phyloP scores from a whole-genome alignment of 257 asterid genomes.

The Salvia splendens region DNA sequence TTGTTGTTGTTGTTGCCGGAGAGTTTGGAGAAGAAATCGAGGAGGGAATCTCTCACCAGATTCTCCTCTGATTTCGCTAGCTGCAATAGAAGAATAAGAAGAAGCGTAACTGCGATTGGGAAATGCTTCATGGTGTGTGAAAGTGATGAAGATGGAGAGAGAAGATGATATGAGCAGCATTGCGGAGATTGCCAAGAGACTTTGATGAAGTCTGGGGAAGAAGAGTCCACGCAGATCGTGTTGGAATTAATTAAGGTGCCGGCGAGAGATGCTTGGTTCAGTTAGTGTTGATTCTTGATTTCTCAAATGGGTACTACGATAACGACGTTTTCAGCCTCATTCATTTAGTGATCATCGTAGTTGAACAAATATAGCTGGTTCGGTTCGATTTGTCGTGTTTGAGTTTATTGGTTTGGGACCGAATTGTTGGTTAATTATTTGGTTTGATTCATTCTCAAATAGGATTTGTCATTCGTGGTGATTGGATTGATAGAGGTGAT shows the following conservation, averaged over 20 bases:
- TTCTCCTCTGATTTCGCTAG: conserved; percentile 38
- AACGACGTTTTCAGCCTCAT: background rate
- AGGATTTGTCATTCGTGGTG: no score
- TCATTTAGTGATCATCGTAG: conserved; percentile 18
- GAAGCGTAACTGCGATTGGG: conserved; percentile 33
- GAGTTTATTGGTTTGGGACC: no score
- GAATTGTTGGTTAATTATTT: no score
- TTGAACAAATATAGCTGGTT: no score
- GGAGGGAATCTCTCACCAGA: conserved; percentile 34
- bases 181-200: conserved; percentile 38
- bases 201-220: conserved; percentile 29
- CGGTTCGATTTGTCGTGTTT: no score
- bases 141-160: no score
- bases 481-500: no score
- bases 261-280: conserved; percentile 28
- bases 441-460: no score
- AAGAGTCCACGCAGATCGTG: conserved; percentile 8
- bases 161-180: conserved; percentile 11
- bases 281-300: conserved; percentile 35
- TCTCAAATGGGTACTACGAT: conserved; percentile 16
- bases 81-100: conserved; percentile 31
- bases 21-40: conserved; percentile 43
- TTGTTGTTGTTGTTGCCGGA: conserved; percentile 34
- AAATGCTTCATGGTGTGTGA: conserved; percentile 30
- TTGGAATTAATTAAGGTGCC: conserved; percentile 26